Evolutionary conservation across 1,139 yeast species (phyloP).

Genomic region (Yamadazyma buinensis): DNA sequence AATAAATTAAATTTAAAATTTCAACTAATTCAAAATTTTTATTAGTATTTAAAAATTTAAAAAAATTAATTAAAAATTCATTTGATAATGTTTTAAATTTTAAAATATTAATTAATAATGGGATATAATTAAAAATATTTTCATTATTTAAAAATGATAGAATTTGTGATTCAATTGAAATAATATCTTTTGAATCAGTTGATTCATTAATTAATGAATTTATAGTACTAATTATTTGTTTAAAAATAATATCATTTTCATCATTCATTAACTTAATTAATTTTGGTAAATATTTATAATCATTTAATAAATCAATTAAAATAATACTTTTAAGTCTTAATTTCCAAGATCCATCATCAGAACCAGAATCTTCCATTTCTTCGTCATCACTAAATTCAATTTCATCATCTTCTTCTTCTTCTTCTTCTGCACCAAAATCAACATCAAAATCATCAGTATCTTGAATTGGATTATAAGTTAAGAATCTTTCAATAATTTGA

Average conservation of each 20-base stretch:
- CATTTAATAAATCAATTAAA: conserved; percentile 24
- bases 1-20: conserved; percentile 9
- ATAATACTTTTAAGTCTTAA: conserved; percentile 55
- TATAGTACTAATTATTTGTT: conserved; percentile 30
- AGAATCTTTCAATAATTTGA: conserved; percentile 29
- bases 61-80: conserved; percentile 7
- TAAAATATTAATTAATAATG: conserved; percentile 10
- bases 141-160: conserved; percentile 11
- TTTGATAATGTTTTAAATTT: conserved; percentile 2
- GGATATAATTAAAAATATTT: conserved; percentile 7
- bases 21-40: conserved; percentile 14
- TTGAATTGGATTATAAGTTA: conserved; percentile 59
- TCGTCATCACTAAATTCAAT: conserved; percentile 41
- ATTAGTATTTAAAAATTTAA: conserved; percentile 10
- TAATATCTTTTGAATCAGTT: neutral
- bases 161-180: conserved; percentile 10
- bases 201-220: conserved; percentile 3
- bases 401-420: conserved; percentile 24
- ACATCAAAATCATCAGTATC: conserved; percentile 17
- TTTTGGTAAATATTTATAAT: conserved; percentile 4
- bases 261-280: conserved; percentile 26
- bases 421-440: conserved; percentile 31
- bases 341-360: conserved; percentile 68
- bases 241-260: conserved; percentile 36
- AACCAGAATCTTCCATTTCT: conserved; percentile 22